Percentiles rank a stretch among this genome's conserved stretches.
These are phyloP conservation scores for Globisporangium irregulare DNA, from an alignment of 352 stramenopile species.

Conservation along the genomic window DNA sequence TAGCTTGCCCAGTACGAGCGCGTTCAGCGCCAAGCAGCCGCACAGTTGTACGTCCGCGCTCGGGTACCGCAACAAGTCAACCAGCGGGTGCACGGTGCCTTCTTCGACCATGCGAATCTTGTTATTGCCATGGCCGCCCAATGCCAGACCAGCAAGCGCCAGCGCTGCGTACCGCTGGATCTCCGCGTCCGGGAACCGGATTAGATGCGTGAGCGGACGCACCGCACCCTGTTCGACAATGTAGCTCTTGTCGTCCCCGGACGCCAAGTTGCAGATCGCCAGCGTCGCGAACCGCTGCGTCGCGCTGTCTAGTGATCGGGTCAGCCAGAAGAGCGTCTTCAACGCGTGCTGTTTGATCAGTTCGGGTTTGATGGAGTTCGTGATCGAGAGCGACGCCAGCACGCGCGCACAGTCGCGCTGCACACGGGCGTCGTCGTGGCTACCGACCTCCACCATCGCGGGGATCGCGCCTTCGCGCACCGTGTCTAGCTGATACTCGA, in stretches of 20 bases:
- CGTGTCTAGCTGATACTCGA: constrained; percentile 89
- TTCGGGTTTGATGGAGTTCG: constrained; percentile 77
- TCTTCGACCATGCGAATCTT: constrained; percentile 92
- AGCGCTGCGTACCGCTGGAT: constrained; percentile 95
- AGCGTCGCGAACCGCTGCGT: constrained; percentile 95
- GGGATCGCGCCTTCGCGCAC: constrained; percentile 86
- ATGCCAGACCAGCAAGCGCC: constrained; percentile 87
- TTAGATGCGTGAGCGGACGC: constrained; percentile 92
- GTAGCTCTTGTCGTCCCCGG: constrained; percentile 77
- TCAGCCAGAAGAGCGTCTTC: constrained; percentile 91
- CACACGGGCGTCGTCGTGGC: constrained; percentile 86
- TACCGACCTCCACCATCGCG: constrained; percentile 68
- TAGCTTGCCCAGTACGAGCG: constrained; percentile 85
- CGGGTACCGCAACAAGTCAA: constrained; percentile 94
- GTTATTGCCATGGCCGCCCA: constrained; percentile 92
- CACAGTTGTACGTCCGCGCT: constrained; percentile 92
- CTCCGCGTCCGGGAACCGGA: constrained; percentile 93
- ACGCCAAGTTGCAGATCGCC: constrained; percentile 92
- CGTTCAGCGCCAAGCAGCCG: constrained; percentile 90
- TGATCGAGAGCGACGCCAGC: constrained; percentile 90
- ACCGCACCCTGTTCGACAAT: constrained; percentile 92
- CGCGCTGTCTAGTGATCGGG: constrained; percentile 89
- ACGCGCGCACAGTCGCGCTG: constrained; percentile 92
- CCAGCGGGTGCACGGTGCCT: constrained; percentile 88
- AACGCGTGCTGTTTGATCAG: constrained; percentile 83